Evolutionary conservation across 441 rosid genomes (phyloP).

Genomic region (Adansonia rubrostipa): DNA sequence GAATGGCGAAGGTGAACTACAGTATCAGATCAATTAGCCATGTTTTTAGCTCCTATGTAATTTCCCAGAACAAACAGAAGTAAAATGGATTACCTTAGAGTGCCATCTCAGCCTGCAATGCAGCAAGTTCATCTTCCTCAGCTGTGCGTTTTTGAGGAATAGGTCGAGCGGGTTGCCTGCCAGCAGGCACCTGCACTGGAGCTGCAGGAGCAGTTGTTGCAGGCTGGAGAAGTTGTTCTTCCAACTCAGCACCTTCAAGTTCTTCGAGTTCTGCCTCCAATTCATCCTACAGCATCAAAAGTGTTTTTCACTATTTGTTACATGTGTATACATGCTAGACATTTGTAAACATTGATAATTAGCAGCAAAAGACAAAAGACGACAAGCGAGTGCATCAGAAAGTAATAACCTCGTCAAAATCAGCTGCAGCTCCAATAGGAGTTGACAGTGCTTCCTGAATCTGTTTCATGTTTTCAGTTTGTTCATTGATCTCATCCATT

Average conservation of each 20-base stretch:
- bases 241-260: constrained; percentile 94
- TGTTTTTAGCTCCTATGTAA: not conserved
- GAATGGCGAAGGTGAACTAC: not conserved
- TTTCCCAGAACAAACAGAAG: not conserved
- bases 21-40: not conserved
- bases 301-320: not conserved
- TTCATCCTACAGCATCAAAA: constrained; percentile 68
- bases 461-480: constrained; percentile 96
- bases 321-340: not conserved
- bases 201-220: constrained; percentile 82
- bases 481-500: constrained; percentile 98
- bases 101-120: constrained; percentile 96
- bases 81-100: constrained; percentile 54
- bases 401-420: constrained; percentile 81
- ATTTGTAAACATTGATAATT: not conserved
- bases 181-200: constrained; percentile 72
- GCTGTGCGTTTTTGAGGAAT: constrained; percentile 68
- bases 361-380: not conserved
- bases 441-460: constrained; percentile 93
- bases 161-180: constrained; percentile 71
- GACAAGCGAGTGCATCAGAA: not conserved
- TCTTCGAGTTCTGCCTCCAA: constrained; percentile 97
- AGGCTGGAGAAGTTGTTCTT: constrained; percentile 93
- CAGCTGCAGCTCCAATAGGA: constrained; percentile 86
- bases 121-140: constrained; percentile 98